A percentile compares a stretch with the other conserved stretches of the same genome.
Evolutionary conservation across 1,284 basidiomycete genomes (phyloP).

Genomic region (Lentinula novae-zelandiae): DNA sequence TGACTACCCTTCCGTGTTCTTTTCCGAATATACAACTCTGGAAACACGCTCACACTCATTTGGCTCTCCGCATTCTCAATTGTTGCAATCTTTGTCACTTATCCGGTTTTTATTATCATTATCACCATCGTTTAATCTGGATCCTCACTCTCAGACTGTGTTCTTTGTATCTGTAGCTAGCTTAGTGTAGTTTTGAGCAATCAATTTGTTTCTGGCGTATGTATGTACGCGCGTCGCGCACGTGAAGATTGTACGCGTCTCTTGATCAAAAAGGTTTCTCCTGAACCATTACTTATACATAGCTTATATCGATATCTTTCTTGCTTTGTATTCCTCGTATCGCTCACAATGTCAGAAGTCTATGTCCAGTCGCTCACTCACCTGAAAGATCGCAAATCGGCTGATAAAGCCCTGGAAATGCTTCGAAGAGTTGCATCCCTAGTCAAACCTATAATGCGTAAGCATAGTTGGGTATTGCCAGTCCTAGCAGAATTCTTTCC

Average conservation of each 20-base stretch:
- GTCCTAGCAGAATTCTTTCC: slow-evolving; percentile 85
- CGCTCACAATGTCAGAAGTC: slow-evolving; percentile 11
- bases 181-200: not conserved
- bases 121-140: not conserved
- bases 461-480: slow-evolving; percentile 78
- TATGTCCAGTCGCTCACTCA: slow-evolving; percentile 66
- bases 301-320: not conserved
- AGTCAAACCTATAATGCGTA: slow-evolving; percentile 89
- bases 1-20: not conserved
- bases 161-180: slow-evolving; percentile 1
- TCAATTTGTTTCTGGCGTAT: not conserved
- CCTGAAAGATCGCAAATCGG: slow-evolving; percentile 58
- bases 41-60: not conserved
- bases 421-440: slow-evolving; percentile 75
- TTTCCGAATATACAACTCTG: not conserved
- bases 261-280: not conserved
- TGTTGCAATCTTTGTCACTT: not conserved
- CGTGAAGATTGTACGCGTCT: not conserved
- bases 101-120: not conserved
- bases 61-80: not conserved
- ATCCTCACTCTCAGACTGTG: not conserved
- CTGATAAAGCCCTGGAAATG: slow-evolving; percentile 57
- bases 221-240: not conserved
- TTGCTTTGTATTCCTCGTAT: not conserved
- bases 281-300: not conserved